Conservation (phyloP, 2,329 filamentous ascomycete species). For the Phialophora macrospora region DNA sequence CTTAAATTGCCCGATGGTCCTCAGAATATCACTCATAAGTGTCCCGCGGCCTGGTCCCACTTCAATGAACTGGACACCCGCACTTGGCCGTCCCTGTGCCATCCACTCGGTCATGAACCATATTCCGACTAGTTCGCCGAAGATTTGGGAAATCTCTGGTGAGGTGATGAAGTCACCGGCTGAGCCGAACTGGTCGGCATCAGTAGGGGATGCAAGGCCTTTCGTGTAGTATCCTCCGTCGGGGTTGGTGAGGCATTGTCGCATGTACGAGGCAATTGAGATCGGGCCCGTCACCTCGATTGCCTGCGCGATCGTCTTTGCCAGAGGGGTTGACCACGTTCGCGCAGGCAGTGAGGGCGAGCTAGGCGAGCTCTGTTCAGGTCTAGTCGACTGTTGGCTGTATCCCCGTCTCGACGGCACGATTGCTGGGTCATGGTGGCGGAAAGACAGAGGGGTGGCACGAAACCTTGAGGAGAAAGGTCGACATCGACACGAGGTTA, state of each 20-base stretch:
- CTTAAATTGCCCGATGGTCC: slow-evolving; percentile 84
- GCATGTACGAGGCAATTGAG: slow-evolving; percentile 93
- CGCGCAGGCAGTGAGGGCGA: slow-evolving; percentile 47
- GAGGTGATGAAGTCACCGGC: slow-evolving; percentile 97
- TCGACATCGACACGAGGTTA: slow-evolving; percentile 5
- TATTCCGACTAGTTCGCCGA: slow-evolving; percentile 90
- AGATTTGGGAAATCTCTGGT: slow-evolving; percentile 95
- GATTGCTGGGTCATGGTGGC: neutral
- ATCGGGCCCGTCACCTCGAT: slow-evolving; percentile 90
- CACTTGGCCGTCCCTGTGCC: slow-evolving; percentile 74
- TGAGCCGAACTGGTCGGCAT: slow-evolving; percentile 81
- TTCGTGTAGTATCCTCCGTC: slow-evolving; percentile 92
- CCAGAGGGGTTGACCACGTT: slow-evolving; percentile 90
- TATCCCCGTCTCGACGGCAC: slow-evolving; percentile 4
- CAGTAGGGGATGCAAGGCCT: slow-evolving; percentile 60
- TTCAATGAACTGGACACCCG: slow-evolving; percentile 86
- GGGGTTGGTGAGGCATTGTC: slow-evolving; percentile 93
- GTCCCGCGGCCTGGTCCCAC: slow-evolving; percentile 93
- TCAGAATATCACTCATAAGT: slow-evolving; percentile 93
- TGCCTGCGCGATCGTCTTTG: slow-evolving; percentile 82
- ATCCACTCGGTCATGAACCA: slow-evolving; percentile 99
- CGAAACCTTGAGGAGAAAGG: neutral
- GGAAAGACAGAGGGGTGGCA: neutral
- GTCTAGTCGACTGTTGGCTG: slow-evolving; percentile 6
- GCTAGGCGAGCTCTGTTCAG: slow-evolving; percentile 4